A percentile compares a stretch with the other conserved stretches of the same genome.
Conservation (phyloP, 228 moss, liverwort and hornwort species). For the Sphagnum fallax region DNA sequence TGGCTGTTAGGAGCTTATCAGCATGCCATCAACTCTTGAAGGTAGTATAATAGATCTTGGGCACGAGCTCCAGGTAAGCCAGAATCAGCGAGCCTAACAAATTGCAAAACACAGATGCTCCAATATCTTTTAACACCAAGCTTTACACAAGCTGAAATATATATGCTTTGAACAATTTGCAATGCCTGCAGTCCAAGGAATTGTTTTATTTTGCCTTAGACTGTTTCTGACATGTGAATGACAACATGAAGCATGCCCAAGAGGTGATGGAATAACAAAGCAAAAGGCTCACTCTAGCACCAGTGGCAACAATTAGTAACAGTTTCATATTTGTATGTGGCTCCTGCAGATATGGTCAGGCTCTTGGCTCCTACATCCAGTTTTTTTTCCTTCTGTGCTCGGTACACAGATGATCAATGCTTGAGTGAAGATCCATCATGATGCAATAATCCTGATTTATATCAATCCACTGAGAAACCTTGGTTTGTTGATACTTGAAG, state of each 20-base stretch:
- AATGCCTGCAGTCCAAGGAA: background rate
- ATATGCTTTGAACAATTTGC: no score
- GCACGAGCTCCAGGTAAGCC: constrained; percentile 82
- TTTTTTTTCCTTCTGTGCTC: constrained; percentile 46
- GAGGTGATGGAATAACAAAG: background rate
- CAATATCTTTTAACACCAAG: background rate
- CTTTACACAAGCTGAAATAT: no score
- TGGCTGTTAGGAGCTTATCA: constrained; percentile 39
- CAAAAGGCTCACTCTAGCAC: constrained; percentile 53
- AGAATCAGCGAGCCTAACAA: constrained; percentile 64
- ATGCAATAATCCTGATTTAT: no score
- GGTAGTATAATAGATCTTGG: constrained; percentile 56
- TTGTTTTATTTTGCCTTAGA: background rate
- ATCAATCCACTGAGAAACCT: no score
- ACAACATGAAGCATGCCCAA: background rate
- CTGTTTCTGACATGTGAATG: no score
- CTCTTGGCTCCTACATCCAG: constrained; percentile 58
- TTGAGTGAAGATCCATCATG: constrained; percentile 13
- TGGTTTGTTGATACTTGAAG: no score
- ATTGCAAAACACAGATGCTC: constrained; percentile 13
- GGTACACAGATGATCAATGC: constrained; percentile 57
- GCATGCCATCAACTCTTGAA: constrained; percentile 70
- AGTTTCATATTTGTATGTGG: constrained; percentile 55
- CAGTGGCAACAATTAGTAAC: constrained; percentile 69
- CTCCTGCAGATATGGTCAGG: constrained; percentile 53